Base-by-base conservation (phyloP, 176 grass and related monocot genomes). In the Cenchrus americanus region DNA sequence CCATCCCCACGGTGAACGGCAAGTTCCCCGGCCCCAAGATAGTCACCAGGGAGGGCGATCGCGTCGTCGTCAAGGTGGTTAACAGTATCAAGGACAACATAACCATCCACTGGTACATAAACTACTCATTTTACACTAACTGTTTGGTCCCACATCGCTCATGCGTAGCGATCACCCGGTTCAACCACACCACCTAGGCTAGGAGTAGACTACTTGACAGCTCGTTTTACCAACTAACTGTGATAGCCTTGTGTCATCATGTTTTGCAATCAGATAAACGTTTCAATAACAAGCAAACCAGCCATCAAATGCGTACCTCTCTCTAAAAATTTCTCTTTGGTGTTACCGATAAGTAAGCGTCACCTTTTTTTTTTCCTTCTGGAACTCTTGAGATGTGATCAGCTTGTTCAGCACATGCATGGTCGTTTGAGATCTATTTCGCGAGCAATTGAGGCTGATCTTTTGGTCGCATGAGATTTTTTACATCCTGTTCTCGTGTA, bases 1-100 rank as follows among this genome's bases (percentile, higher is more conserved):
- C 80, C 83, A 88, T 94, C 83, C 74, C 72, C 21, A 94, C 86
- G 62, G 92, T 91, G 75, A 94, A 94, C 83, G 92, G 92, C 75
- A 78, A 78, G 80, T 89, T 91, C 75, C 89, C 92, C 22, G 92
- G 92, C 2, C 92, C 92, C 14, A 91, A 81, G 51, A 79, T 94
- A 0, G 71, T 89, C 44, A 62, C 86, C 22, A 73, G 89, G 80
- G 92, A 94, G 11, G 92, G 89, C 18, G 89, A 94, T 21, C 86
- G 89, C n/a, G 70, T 94, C 21, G 73, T 91, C 58, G 80, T 94
- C 49, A 94, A 88, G 83, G 83, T 94, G 70, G 50, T 83, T 42
- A 94, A 94, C 92, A 82, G 78, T 79, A 24, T 94, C 73, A 62
- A 80, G 75, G 49, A 94, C 70, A 94, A 94, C 77, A 71, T 94